Base-by-base conservation (phyloP, 495 filamentous ascomycete genomes). In the Alectoria sarmentosa region DNA sequence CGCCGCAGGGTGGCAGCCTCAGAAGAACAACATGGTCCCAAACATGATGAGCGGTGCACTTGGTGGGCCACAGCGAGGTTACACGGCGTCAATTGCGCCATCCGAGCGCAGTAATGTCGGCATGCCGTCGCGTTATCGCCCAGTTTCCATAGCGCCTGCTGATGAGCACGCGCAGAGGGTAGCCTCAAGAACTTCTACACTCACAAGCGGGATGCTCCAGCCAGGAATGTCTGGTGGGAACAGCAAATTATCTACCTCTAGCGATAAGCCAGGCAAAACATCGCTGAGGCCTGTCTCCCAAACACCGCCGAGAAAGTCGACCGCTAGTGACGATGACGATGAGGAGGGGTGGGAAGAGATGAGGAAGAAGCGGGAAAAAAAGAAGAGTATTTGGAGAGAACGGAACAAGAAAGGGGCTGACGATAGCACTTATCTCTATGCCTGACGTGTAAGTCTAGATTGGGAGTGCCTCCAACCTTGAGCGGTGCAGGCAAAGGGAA, bases 61-160 rank as follows among this genome's bases (percentile, higher is more conserved):
- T 46, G 69, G 71, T 1, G 67, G 73, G 9, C 71, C 71, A 14
- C 70, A 58, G 9, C 65, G 70, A 41, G 82, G 83, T 26, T 91
- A 90, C 72, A 79, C 87, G 0, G 78, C 88, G 4, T 89, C 86
- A 6, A 93, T 98, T 63, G 92, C 94, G 7, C 95, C 94, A 7
- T 96, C 90, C 1, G 94, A 98, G 76, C 87, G 94, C 58, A 96
- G 90, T 76, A 98, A 91, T 73, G 81, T 97, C 63, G 95, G 94
- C 4, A 77, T 93, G 58, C 90, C 93, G 32, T 86, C 90, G 42
- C 86, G 94, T n/a, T 98, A 98, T 75, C 86, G 95, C 19, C 92
- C 95, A 1, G 92, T 98, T 0, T 92, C 90, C 3, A 71, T 77
- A 44, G 71, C 65, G 38, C 65, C 66, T 13, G 70, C 67, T 30